Base-by-base conservation (phyloP, 768 basidiomycete genomes). In the Rhizopogon vinicolor region DNA sequence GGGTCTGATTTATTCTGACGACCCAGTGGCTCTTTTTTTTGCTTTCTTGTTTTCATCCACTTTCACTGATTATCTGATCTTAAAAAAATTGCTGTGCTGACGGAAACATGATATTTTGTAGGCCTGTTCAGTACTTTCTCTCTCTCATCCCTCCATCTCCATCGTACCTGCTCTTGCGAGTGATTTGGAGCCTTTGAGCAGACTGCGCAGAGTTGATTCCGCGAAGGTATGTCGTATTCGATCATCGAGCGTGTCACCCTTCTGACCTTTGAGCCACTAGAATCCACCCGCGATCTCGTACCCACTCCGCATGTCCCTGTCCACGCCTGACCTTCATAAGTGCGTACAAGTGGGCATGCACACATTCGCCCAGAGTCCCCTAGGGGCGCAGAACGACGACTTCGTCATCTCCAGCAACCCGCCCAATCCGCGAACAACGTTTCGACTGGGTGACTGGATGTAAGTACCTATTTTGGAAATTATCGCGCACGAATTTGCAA, bases 401-500 rank as follows among this genome's bases (percentile, higher is more conserved):
- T 86, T 83, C 57, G 76, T 82, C 5, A 74, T 87, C 51, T 89
- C 86, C 16, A 81, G 68, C 61, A 89, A 88, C 60, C 87, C 87
- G 5, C 87, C 87, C 12, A 89, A 87, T 64, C 83, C 85, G 13
- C 78, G 79, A 62, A 81, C 80, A 3, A 81, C 74, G 61, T 89
- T 88, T 68, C 75, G 87, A 61, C 72, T 79, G 5, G 87, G 87
- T 14, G 87, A 89, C 64, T 89, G 87, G 87, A 86, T 89, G 86
- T 88, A 65, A 73, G 86, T 82, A 19, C 44, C 42, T 57, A 33
- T 51, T 49, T 60, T 56, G 46, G 31, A 55, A 62, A 59, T 44
- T 58, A 58, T 49, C 57, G 37, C 45, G 42, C n/a, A n/a, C 39
- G n/a, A 48, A 52, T 45, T 55, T 19, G 40, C 44, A 22, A 25